These are phyloP conservation scores for Ailanthus altissimus DNA, from an alignment of 345 rosid genomes.

Conservation along the genomic window DNA sequence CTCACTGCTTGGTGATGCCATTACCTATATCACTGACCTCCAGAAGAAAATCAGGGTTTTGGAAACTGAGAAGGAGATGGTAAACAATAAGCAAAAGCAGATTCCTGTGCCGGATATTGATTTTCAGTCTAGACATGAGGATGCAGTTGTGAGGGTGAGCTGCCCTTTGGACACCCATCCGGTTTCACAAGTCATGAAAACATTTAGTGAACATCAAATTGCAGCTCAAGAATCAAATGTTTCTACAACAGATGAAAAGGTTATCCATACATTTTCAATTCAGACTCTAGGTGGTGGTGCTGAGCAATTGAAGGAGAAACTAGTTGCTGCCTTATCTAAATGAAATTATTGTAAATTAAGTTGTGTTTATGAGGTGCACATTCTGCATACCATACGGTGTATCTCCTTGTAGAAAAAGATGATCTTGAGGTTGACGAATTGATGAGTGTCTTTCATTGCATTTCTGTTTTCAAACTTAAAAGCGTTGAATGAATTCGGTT, in stretches of 20 bases:
- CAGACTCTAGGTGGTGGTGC: slow-evolving; percentile 67
- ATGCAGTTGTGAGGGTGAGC: slow-evolving; percentile 67
- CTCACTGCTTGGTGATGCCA: slow-evolving; percentile 89
- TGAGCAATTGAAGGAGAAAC: slow-evolving; percentile 84
- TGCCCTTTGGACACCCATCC: slow-evolving; percentile 84
- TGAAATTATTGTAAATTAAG: slow-evolving; percentile 29
- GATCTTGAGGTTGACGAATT: slow-evolving; percentile 15
- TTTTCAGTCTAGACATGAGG: slow-evolving; percentile 72
- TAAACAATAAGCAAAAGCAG: slow-evolving; percentile 44
- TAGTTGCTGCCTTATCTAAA: slow-evolving; percentile 55
- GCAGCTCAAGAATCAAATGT: slow-evolving; percentile 60
- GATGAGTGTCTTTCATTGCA: background rate
- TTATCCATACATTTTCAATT: slow-evolving; percentile 75
- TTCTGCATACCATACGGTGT: background rate
- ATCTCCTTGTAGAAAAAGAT: slow-evolving; percentile 2
- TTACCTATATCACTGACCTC: slow-evolving; percentile 78
- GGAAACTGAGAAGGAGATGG: slow-evolving; percentile 75
- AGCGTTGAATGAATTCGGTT: slow-evolving; percentile 9
- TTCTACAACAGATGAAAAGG: slow-evolving; percentile 55
- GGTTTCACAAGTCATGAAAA: slow-evolving; percentile 54
- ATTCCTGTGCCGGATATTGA: slow-evolving; percentile 59
- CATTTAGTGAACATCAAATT: slow-evolving; percentile 69
- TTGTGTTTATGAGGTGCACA: slow-evolving; percentile 2
- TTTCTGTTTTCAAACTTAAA: slow-evolving; percentile 2
- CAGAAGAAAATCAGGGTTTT: slow-evolving; percentile 68